Percentiles rank a stretch among this genome's conserved stretches.
These are phyloP conservation scores for Brassica hybrid DNA, from an alignment of 441 rosid genomes.

Conservation along the genomic window DNA sequence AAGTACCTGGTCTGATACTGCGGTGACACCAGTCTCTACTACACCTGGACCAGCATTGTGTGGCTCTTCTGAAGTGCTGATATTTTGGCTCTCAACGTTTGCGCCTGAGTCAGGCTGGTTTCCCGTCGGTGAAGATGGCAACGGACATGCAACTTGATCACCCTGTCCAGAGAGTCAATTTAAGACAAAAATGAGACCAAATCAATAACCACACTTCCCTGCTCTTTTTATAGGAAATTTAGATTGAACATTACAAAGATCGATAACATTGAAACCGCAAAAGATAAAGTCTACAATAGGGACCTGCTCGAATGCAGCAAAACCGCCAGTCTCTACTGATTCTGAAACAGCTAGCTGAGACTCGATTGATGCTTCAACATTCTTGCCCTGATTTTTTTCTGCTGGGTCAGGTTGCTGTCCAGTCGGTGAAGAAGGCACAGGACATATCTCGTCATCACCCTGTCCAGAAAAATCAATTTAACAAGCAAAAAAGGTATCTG, in stretches of 20 bases:
- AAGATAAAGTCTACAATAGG: not conserved
- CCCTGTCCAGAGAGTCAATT: slow-evolving; percentile 47
- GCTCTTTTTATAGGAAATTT: slow-evolving; percentile 7
- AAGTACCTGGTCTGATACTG: slow-evolving; percentile 36
- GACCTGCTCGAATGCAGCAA: slow-evolving; percentile 35
- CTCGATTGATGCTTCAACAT: slow-evolving; percentile 24
- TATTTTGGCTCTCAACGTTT: slow-evolving; percentile 36
- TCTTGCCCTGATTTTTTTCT: slow-evolving; percentile 17
- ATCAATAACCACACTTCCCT: slow-evolving; percentile 21
- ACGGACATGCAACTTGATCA: slow-evolving; percentile 41
- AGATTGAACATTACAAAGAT: slow-evolving; percentile 11
- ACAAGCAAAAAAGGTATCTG: slow-evolving; percentile 20
- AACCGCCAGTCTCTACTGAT: slow-evolving; percentile 26
- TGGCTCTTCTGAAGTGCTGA: slow-evolving; percentile 33
- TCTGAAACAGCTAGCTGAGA: slow-evolving; percentile 28
- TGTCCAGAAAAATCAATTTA: slow-evolving; percentile 29
- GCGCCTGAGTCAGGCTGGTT: slow-evolving; percentile 43
- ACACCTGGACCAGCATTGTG: slow-evolving; percentile 24
- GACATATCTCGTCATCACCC: slow-evolving; percentile 35
- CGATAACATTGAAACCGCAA: not conserved
- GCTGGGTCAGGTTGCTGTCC: slow-evolving; percentile 25
- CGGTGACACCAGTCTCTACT: slow-evolving; percentile 32
- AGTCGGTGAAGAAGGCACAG: slow-evolving; percentile 13
- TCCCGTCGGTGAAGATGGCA: slow-evolving; percentile 42
- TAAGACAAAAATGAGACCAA: slow-evolving; percentile 13